Evolutionary conservation across 2,329 filamentous ascomycete species (phyloP), one percentile per base, ranked within the genome.

Genomic region (Fusarium pseudoanthophilum): DNA sequence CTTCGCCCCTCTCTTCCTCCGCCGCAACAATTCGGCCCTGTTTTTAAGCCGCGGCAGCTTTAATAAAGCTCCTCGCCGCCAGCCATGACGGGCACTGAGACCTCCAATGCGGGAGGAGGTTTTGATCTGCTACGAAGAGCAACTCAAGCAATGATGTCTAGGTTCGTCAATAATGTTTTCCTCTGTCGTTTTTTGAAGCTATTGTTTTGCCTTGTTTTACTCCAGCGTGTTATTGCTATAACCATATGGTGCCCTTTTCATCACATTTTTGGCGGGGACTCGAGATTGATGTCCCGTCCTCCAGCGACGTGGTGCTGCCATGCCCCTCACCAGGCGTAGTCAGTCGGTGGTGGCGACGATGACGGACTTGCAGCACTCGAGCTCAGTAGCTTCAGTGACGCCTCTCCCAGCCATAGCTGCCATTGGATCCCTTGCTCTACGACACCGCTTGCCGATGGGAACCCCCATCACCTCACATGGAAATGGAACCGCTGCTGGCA

Each of bases 81-180:
- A 89, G 76, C 71, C 77, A 89, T 90, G 88, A 84, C 87, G 78
- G 85, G 85, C 82, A 82, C 84, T 68, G 86, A 87, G 78, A 81
- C 80, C 70, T 78, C 81, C 64, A 83, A 82, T 77, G 78, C 79
- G 39, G 84, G 85, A 78, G 84, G 86, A 74, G 84, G 86, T 74
- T 89, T 87, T 75, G 89, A 91, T 80, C 83, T 91, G 74, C 80
- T 91, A 72, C 84, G 87, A 78, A 85, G 88, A 79, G 89, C 89
- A 70, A 91, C 89, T n/a, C 88, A 90, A 78, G 87, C 86, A 75
- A 87, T 90, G 86, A 89, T 91, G 87, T 90, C 88, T 82, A 90
- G 84, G 88, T 90, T 86, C 80, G 88, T 86, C 65, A 57, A 59
- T 70, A 59, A 73, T 76, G 18, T 69, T 74, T 71, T 71, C 45